Percentiles rank a stretch among this genome's conserved stretches.
Conservation (phyloP, 805 yeast species). For the Sugiyamaella mastotermitis region DNA sequence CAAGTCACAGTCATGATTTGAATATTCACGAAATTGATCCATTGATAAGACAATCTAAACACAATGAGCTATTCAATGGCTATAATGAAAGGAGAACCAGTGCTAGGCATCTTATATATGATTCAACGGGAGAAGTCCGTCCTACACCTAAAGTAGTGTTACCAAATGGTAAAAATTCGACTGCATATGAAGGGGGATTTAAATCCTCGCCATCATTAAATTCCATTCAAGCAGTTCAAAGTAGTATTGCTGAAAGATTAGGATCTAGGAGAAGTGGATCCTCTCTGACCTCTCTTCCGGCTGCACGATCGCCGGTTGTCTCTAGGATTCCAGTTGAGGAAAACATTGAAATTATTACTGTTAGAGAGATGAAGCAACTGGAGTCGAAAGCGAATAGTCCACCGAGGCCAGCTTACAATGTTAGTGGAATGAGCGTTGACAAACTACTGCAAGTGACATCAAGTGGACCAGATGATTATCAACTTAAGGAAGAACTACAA, state of each 20-base stretch:
- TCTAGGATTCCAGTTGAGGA: constrained; percentile 12
- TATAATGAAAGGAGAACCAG: constrained; percentile 9
- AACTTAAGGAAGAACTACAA: neutral
- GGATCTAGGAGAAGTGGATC: constrained; percentile 1
- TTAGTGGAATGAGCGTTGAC: constrained; percentile 1
- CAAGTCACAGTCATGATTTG: constrained; percentile 1
- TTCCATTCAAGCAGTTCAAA: constrained; percentile 12
- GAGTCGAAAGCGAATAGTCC: constrained; percentile 4
- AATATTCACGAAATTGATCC: too few species aligned
- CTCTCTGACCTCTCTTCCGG: constrained; percentile 9
- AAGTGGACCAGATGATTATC: too few species aligned
- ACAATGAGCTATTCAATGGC: constrained; percentile 4
- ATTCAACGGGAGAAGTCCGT: neutral
- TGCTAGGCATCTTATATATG: too few species aligned
- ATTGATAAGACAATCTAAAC: constrained; percentile 1
- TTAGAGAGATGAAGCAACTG: constrained; percentile 1
- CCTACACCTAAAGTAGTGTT: constrained; percentile 13
- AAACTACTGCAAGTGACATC: too few species aligned
- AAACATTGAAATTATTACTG: constrained; percentile 6
- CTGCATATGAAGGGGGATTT: neutral
- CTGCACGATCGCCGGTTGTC: constrained; percentile 13
- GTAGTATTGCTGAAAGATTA: constrained; percentile 6
- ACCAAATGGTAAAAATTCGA: constrained; percentile 4
- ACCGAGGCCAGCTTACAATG: too few species aligned
- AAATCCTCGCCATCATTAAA: constrained; percentile 6